Evolutionary conservation across 139 green algal genomes (phyloP).

Genomic region (Chloropicon primus): DNA sequence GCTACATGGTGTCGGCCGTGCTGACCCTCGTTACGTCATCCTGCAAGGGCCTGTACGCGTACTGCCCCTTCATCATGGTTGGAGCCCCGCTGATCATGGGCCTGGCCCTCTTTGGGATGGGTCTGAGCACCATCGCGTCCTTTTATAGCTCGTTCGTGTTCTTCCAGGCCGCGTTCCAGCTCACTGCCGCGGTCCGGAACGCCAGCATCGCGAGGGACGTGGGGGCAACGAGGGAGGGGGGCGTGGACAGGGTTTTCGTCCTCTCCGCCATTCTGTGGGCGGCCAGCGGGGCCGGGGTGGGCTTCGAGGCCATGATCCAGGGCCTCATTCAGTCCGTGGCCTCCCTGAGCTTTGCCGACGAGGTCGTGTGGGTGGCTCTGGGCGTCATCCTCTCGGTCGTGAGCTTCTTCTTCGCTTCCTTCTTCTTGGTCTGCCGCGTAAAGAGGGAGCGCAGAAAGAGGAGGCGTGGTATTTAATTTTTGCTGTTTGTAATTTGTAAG

Average conservation of each 20-base stretch:
- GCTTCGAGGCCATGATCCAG: neutral
- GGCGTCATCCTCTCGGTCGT: neutral
- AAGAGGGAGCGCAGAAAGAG: too few species aligned
- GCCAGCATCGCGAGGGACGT: neutral
- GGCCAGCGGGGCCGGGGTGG: neutral
- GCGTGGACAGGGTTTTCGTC: neutral
- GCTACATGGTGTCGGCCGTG: neutral
- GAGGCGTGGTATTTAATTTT: too few species aligned
- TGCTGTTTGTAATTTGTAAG: too few species aligned
- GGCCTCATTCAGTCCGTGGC: neutral
- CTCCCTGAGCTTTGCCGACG: neutral
- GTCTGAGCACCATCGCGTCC: too few species aligned
- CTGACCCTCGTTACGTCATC: neutral
- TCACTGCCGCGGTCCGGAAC: neutral
- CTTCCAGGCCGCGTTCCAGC: neutral
- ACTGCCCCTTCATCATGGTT: neutral
- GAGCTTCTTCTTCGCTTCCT: neutral
- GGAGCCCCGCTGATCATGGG: neutral
- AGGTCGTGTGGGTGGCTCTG: neutral
- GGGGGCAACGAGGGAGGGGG: neutral
- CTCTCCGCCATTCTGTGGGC: neutral
- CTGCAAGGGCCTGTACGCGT: neutral
- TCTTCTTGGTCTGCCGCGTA: neutral
- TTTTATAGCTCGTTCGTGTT: neutral
- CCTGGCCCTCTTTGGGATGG: neutral